Evolutionary conservation across 225 moss, liverwort and hornwort genomes (phyloP), one percentile per base, ranked within the genome.

Genomic region (Antitrichia curtipendula): DNA sequence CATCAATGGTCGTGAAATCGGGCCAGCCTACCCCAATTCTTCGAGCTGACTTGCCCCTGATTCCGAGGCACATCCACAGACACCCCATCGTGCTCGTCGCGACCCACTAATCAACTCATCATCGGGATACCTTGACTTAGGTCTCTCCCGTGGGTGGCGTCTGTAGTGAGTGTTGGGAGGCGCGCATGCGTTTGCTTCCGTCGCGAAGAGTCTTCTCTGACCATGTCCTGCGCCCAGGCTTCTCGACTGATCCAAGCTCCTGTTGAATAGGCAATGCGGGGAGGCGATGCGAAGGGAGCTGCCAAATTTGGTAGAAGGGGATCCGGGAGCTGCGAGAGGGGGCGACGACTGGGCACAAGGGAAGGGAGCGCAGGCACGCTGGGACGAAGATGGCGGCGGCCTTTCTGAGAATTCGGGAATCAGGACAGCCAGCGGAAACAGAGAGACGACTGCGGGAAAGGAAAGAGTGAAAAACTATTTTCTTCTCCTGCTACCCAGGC

Each of bases 51-150:
- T 92, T 92, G 87, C 87, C 85, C 73, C 82, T 78, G 78, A 59
- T 65, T 53, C 92, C 92, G 11, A 92, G 87, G 52, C 92, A 92
- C 87, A 87, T 92, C 92, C 90, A 92, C 57, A 92, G 85, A 90
- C 92, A 92, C 90, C 92, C 92, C 92, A 92, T 92, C 85, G 61
- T 54, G 68, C 50, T 40, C 21, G 45, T 41, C 47, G 19, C 88
- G 54, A 71, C 19, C 13, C 32, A 29, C 52, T 12, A 38, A 65
- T 82, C 82, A 82, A 65, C 52, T 66, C 62, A 62, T 47, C 31
- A 32, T 41, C n/a, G 65, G 49, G 34, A 4, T 0, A 23, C 12
- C 81, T 49, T n/a, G 36, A 65, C 82, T 82, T 82, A 50, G 82
- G 82, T 82, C 82, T 82, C 81, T 40, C 40, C 34, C 3, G 23